Evolutionary conservation across 2,329 filamentous ascomycete genomes (phyloP).

Genomic region (Metarhizium anisopliae): DNA sequence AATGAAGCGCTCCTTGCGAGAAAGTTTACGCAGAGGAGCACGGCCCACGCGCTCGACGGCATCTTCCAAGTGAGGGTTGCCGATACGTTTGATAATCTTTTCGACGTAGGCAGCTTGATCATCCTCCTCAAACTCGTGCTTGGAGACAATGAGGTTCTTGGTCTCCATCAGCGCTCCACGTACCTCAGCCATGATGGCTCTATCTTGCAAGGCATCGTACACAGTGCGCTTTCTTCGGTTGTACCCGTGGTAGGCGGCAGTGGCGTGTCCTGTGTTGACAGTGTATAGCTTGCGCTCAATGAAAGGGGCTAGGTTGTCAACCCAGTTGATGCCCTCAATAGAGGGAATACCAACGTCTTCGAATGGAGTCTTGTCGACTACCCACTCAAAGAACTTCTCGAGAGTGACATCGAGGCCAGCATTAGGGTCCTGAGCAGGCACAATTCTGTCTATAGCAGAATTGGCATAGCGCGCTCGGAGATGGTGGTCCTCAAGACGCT

Average conservation of each 20-base stretch:
- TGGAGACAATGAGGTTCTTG: slow-evolving; percentile 72
- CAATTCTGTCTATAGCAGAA: slow-evolving; percentile 96
- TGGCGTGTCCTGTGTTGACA: slow-evolving; percentile 96
- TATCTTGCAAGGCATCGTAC: slow-evolving; percentile 77
- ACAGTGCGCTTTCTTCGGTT: slow-evolving; percentile 78
- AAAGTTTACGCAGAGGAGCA: slow-evolving; percentile 86
- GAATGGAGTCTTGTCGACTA: slow-evolving; percentile 84
- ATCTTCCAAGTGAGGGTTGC: slow-evolving; percentile 88
- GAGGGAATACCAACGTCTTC: slow-evolving; percentile 53
- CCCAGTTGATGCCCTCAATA: slow-evolving; percentile 88
- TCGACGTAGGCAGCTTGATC: slow-evolving; percentile 83
- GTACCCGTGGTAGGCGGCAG: slow-evolving; percentile 91
- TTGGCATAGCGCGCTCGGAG: slow-evolving; percentile 85
- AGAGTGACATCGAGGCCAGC: slow-evolving; percentile 86
- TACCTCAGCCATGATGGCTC: slow-evolving; percentile 71
- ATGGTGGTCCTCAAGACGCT: slow-evolving; percentile 59
- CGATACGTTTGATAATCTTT: slow-evolving; percentile 86
- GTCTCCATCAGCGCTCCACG: slow-evolving; percentile 77
- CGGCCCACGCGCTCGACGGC: slow-evolving; percentile 91
- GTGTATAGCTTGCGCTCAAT: slow-evolving; percentile 99
- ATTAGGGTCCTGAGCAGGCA: slow-evolving; percentile 75
- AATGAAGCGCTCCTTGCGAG: slow-evolving; percentile 92
- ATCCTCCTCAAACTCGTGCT: slow-evolving; percentile 67
- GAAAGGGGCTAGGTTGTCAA: slow-evolving; percentile 83
- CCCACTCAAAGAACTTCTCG: slow-evolving; percentile 99